Evolutionary conservation across 441 rosid genomes (phyloP).

Genomic region (Croton setiger): DNA sequence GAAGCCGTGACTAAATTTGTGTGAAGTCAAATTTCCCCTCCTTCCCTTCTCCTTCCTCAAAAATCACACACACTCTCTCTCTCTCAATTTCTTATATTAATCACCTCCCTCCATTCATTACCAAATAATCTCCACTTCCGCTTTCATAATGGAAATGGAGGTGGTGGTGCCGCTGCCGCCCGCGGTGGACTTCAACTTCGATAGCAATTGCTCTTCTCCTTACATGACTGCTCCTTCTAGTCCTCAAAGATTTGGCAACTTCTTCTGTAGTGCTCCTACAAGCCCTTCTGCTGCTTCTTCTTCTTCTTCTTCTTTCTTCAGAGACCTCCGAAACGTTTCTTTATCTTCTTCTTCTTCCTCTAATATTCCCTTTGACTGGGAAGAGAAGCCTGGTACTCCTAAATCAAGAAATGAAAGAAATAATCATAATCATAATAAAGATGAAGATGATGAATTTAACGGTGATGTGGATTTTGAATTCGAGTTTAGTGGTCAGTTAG

Average conservation of each 20-base stretch:
- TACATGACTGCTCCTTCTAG: conserved; percentile 92
- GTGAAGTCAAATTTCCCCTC: conserved; percentile 17
- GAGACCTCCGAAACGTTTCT: conserved; percentile 17
- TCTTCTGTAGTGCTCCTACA: conserved; percentile 59
- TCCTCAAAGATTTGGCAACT: conserved; percentile 64
- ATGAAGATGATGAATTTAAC: neutral
- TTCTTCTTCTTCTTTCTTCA: conserved; percentile 27
- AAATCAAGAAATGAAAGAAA: conserved; percentile 29
- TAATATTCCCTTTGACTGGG: conserved; percentile 43
- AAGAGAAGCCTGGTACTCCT: conserved; percentile 42
- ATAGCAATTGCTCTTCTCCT: conserved; percentile 78
- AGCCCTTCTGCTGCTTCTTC: conserved; percentile 52
- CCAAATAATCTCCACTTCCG: neutral
- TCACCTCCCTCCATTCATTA: conserved; percentile 6
- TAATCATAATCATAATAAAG: neutral
- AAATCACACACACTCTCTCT: neutral
- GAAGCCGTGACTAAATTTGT: neutral
- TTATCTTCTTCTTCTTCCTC: conserved; percentile 21
- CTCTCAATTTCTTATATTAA: neutral
- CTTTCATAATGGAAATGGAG: conserved; percentile 43
- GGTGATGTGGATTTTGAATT: conserved; percentile 65
- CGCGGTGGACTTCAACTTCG: conserved; percentile 51
- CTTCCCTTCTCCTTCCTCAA: conserved; percentile 24
- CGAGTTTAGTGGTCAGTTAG: conserved; percentile 72
- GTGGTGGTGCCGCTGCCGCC: conserved; percentile 38